These are phyloP conservation scores for Fusarium sp. DNA, from an alignment of 2,329 filamentous ascomycete species.

Conservation along the genomic window DNA sequence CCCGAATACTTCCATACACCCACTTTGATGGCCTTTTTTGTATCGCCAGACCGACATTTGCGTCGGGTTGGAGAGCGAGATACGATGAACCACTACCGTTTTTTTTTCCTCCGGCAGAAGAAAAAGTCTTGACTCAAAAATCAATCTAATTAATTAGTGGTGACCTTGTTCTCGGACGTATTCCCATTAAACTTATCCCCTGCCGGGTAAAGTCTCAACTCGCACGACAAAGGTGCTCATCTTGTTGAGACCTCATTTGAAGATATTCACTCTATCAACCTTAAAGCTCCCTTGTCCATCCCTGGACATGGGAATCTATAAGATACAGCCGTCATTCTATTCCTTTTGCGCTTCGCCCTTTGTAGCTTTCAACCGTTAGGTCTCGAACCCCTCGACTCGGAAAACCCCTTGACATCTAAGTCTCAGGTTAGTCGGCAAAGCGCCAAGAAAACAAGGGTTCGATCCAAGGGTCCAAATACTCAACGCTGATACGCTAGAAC, in stretches of 20 bases:
- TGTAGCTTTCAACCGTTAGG: slow-evolving; percentile 8
- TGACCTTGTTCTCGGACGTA: slow-evolving; percentile 17
- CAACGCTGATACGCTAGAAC: slow-evolving; percentile 32
- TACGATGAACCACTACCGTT: slow-evolving; percentile 13
- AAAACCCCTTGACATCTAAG: slow-evolving; percentile 26
- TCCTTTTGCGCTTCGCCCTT: slow-evolving; percentile 25
- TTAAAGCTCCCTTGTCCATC: slow-evolving; percentile 9
- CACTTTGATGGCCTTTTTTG: slow-evolving; percentile 25
- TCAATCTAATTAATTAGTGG: not conserved
- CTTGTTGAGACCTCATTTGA: slow-evolving; percentile 4
- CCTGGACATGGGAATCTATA: slow-evolving; percentile 38
- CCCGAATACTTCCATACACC: slow-evolving; percentile 26
- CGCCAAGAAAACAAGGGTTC: slow-evolving; percentile 22
- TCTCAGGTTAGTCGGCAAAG: slow-evolving; percentile 41
- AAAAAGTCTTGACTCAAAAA: slow-evolving; percentile 1
- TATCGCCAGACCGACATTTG: slow-evolving; percentile 40
- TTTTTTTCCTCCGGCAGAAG: slow-evolving; percentile 7
- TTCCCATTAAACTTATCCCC: slow-evolving; percentile 1
- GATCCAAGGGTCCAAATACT: slow-evolving; percentile 16
- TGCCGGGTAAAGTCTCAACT: slow-evolving; percentile 8
- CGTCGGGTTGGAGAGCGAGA: slow-evolving; percentile 10
- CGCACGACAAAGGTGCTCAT: slow-evolving; percentile 8
- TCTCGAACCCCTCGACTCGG: slow-evolving; percentile 21
- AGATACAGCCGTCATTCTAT: slow-evolving; percentile 25
- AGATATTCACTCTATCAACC: not conserved